Base-by-base conservation (phyloP, 192 early-diverging fungal species). In the Spizellomyces sp. region DNA sequence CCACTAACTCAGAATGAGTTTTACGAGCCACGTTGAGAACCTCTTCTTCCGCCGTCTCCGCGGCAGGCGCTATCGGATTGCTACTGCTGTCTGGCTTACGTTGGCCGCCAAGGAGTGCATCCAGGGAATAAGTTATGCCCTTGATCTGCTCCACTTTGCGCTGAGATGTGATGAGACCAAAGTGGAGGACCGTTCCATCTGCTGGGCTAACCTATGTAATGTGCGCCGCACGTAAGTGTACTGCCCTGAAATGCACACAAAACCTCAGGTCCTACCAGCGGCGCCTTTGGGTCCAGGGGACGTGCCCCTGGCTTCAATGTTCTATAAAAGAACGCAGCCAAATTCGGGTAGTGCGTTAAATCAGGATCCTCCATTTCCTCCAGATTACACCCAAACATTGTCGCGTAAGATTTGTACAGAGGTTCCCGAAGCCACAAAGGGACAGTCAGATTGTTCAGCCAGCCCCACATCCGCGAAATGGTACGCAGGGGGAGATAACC, bases 291-390 rank as follows among this genome's bases (percentile, higher is more conserved):
- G 54, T 88, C 89, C 5, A 98, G 81, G 2, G 89, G 86, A n/a
- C 98, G 82, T 0, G 80, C 92, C 27, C 80, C 92, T 14, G 88
- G 86, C 60, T 91, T 90, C 41, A 98, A 78, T 71, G 90, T 87
- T 45, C 98, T 87, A 73, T 98, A 99, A 69, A 99, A 99, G 80
- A 99, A 99, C 7, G 86, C 81, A 10, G 90, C 86, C 21, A 99
- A 71, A 75, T 96, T 97, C 15, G 87, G 86, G 73, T 96, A 99
- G 10, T 82, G 76, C 4, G 76, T 81, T 22, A 98, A 75, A 74
- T 93, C 88, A 0, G 90, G 86, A 42, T 94, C 90, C 55, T 88
- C 89, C 91, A 98, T 96, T 78, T 99, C 98, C 21, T 92, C 93
- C 46, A 99, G 77, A 66, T 95, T 92, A 79, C 95, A 98, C 58